These are phyloP conservation scores for Fusarium annulatum DNA, from an alignment of 2,329 filamentous ascomycete species.

Conservation along the genomic window DNA sequence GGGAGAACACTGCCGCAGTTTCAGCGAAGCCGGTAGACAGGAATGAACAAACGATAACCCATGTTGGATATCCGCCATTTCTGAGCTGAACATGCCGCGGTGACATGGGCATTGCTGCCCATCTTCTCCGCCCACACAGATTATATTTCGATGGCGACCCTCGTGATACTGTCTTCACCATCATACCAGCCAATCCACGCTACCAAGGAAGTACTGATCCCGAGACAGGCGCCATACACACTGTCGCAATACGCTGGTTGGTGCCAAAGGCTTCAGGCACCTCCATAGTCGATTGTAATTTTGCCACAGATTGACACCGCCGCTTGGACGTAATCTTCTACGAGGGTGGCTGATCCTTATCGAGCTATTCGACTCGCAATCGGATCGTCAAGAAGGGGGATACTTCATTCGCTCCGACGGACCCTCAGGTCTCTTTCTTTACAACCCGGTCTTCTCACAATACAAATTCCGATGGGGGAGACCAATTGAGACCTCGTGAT, in stretches of 20 bases:
- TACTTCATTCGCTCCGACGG: background rate
- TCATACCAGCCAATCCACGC: too few species aligned
- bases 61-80: accelerated
- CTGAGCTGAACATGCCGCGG: background rate
- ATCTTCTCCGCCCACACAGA: too few species aligned
- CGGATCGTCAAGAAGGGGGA: background rate
- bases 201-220: background rate
- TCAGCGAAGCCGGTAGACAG: background rate
- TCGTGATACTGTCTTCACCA: background rate
- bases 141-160: background rate
- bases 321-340: background rate
- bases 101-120: background rate
- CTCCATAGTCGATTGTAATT: background rate
- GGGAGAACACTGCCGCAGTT: accelerated
- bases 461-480: background rate
- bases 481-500: background rate
- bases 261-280: background rate
- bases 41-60: background rate
- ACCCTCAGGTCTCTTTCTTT: accelerated
- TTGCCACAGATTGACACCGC: background rate
- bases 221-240: background rate
- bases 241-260: background rate
- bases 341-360: accelerated
- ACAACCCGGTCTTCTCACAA: background rate
- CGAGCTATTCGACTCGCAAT: background rate